These are phyloP conservation scores for Cryphonectria radicalis DNA, from an alignment of 2,329 filamentous ascomycete species.

Conservation along the genomic window DNA sequence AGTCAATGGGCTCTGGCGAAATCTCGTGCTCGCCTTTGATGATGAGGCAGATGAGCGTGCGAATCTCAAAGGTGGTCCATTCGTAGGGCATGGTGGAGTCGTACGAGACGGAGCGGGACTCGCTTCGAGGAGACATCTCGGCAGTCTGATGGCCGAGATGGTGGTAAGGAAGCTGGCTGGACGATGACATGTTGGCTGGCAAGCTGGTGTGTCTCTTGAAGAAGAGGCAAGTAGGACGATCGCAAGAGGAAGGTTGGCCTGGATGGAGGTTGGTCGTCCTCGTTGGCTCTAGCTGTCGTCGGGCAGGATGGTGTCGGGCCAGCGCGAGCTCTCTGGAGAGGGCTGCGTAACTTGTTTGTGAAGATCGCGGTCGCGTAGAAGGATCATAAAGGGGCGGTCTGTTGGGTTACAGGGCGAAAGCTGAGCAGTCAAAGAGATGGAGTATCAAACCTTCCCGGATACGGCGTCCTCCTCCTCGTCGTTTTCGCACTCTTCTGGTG, in stretches of 20 bases:
- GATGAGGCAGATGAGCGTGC: slow-evolving; percentile 26
- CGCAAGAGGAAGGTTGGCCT: background rate
- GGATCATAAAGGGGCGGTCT: background rate
- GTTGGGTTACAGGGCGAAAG: background rate
- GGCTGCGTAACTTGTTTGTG: background rate
- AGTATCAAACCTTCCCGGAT: background rate
- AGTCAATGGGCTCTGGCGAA: slow-evolving; percentile 16
- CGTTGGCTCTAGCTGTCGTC: background rate
- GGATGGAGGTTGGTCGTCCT: background rate
- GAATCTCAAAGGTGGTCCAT: slow-evolving; percentile 28
- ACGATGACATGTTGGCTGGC: background rate
- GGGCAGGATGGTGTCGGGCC: background rate
- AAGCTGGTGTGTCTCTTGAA: background rate
- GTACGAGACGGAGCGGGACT: background rate
- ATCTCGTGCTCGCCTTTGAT: slow-evolving; percentile 24
- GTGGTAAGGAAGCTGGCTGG: background rate
- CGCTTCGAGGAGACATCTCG: background rate
- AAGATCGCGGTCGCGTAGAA: background rate
- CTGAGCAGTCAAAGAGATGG: background rate
- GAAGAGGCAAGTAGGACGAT: background rate
- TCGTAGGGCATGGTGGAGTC: background rate
- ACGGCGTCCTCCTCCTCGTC: background rate
- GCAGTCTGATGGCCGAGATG: background rate
- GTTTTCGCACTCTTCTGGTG: background rate
- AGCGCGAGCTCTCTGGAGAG: background rate